Percentiles rank a stretch among this genome's conserved stretches.
Conservation (phyloP, 805 yeast species). For the Naumovozyma dairenensis region DNA sequence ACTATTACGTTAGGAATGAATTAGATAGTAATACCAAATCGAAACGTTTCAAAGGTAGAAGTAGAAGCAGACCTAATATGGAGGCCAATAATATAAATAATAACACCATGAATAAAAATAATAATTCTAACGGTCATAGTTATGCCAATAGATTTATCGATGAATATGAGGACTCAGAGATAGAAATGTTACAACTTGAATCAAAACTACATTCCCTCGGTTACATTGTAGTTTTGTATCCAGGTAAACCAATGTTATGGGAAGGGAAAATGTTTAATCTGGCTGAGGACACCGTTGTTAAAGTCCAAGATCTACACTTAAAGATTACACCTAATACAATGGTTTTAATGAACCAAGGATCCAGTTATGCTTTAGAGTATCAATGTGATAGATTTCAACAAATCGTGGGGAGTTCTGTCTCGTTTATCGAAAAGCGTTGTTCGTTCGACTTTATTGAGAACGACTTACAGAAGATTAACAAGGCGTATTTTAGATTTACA, state of each 20-base stretch:
- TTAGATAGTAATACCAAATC: neutral
- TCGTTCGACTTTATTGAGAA: constrained; percentile 63
- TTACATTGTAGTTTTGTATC: constrained; percentile 63
- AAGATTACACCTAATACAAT: constrained; percentile 14
- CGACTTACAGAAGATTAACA: constrained; percentile 57
- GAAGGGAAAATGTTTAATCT: constrained; percentile 65
- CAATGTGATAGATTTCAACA: constrained; percentile 50
- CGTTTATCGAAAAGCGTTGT: constrained; percentile 53
- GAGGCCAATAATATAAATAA: constrained; percentile 1
- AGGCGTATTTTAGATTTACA: constrained; percentile 58
- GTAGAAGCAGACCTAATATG: neutral
- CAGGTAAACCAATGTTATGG: constrained; percentile 84
- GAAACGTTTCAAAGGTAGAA: constrained; percentile 1
- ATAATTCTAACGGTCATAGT: neutral
- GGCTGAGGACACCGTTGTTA: constrained; percentile 20
- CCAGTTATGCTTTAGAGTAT: constrained; percentile 45
- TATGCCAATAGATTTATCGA: constrained; percentile 1
- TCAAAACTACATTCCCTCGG: constrained; percentile 33
- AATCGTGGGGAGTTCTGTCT: constrained; percentile 44
- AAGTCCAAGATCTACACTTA: constrained; percentile 14
- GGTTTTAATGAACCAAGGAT: constrained; percentile 41
- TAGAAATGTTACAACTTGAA: constrained; percentile 21
- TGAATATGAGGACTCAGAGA: constrained; percentile 26
- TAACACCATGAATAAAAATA: neutral
- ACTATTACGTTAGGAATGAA: constrained; percentile 15